Evolutionary conservation across 1,284 basidiomycete genomes (phyloP), one percentile per base, ranked within the genome.

Genomic region (Puccinia triticina): DNA sequence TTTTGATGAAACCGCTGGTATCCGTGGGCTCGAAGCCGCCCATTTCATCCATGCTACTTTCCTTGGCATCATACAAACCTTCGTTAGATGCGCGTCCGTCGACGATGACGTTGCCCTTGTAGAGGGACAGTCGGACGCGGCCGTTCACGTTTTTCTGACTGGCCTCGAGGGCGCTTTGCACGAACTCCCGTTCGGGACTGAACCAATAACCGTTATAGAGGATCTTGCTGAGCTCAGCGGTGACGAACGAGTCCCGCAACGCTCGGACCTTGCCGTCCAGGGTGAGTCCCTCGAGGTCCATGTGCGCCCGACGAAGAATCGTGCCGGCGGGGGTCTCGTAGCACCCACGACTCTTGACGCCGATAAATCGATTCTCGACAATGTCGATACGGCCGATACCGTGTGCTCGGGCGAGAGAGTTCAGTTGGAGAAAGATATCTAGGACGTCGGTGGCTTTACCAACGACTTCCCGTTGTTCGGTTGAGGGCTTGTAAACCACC

Each of bases 331-430:
- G 96, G 10, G 93, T 93, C 89, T 99, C 96, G 90, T 99, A 99
- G 89, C 97, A 99, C 53, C 96, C 96, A 81, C 96, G 93, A 81
- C 93, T 95, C 89, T 99, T 99, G 88, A 99, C 96, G 84, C 96
- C 96, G 88, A 99, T 98, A 90, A 98, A 98, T 81, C 96, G 92
- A 90, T 99, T 99, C 90, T 99, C 96, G 86, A 99, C 97, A 87
- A 99, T 98, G 88, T 99, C 96, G 88, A 98, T 93, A 99, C 98
- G 92, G 71, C 96, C 96, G 85, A 99, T 91, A 85, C 96, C 97
- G 89, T 99, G 95, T 87, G 93, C n/a, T n/a, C n/a, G n/a, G n/a
- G n/a, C n/a, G n/a, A n/a, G n/a, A n/a, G n/a, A n/a, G n/a, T n/a
- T n/a, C 94, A 99, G 92, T 18, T 90, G 90, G 85, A 94, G 89